Conservation (phyloP, 805 yeast species). For the Priceomyces castillae region DNA sequence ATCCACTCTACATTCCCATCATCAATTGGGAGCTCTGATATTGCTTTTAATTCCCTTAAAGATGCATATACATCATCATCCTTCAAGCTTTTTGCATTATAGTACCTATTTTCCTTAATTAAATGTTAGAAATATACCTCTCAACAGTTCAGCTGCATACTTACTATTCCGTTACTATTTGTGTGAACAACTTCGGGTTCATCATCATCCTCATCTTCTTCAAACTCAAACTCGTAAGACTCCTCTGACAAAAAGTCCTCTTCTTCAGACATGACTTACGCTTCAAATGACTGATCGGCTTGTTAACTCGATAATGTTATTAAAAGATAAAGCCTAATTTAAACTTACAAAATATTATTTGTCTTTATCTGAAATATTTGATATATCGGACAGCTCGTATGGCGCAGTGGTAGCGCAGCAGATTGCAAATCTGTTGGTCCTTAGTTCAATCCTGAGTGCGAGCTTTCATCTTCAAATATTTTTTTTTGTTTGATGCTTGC, state of each 20-base stretch:
- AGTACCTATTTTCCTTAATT: constrained; percentile 30
- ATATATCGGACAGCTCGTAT: constrained; percentile 40
- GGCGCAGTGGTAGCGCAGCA: constrained; percentile 99
- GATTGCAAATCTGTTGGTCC: constrained; percentile 99
- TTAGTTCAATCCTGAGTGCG: constrained; percentile 94
- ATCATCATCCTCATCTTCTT: constrained; percentile 30
- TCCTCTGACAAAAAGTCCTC: constrained; percentile 37
- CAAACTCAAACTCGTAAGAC: constrained; percentile 42
- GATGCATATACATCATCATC: constrained; percentile 31
- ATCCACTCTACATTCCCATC: constrained; percentile 28
- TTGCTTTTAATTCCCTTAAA: constrained; percentile 19
- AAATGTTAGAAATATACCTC: background rate
- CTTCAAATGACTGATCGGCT: too few relatives aligned
- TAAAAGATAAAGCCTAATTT: too few relatives aligned
- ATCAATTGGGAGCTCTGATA: constrained; percentile 9
- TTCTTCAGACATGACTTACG: constrained; percentile 32
- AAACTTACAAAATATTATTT: background rate
- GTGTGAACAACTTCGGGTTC: constrained; percentile 24
- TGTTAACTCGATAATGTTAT: too few relatives aligned
- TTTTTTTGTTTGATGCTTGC: background rate
- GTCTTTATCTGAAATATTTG: background rate
- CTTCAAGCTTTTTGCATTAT: constrained; percentile 37
- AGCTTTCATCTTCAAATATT: constrained; percentile 49
- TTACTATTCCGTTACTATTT: constrained; percentile 13
- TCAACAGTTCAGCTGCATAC: constrained; percentile 9